Conservation (phyloP, 2,329 filamentous ascomycete species). For the Plenodomus tracheiphilus region DNA sequence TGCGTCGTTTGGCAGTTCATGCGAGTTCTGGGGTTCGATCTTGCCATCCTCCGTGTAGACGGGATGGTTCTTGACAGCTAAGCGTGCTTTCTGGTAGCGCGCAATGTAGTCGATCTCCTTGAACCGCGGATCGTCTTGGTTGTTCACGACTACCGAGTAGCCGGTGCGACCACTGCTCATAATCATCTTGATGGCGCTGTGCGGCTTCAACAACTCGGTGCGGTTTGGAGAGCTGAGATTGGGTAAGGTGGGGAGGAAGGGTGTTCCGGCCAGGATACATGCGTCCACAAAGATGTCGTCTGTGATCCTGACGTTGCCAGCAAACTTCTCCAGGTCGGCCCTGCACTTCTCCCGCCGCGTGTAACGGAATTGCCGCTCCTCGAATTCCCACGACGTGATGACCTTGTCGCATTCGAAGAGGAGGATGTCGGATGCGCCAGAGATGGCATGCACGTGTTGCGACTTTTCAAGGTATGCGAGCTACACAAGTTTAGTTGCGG, state of each 20-base stretch:
- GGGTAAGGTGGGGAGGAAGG: slow-evolving; percentile 78
- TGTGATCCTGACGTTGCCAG: slow-evolving; percentile 53
- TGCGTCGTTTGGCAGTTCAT: slow-evolving; percentile 77
- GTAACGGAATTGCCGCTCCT: slow-evolving; percentile 65
- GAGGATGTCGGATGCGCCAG: slow-evolving; percentile 82
- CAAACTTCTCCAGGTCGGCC: slow-evolving; percentile 58
- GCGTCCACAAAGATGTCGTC: slow-evolving; percentile 82
- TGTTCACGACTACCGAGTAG: slow-evolving; percentile 72
- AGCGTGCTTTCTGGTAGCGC: slow-evolving; percentile 81
- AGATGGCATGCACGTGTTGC: slow-evolving; percentile 67
- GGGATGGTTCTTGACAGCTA: slow-evolving; percentile 86
- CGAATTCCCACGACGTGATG: slow-evolving; percentile 71
- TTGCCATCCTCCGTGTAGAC: slow-evolving; percentile 77
- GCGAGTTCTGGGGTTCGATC: slow-evolving; percentile 72
- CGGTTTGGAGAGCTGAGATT: slow-evolving; percentile 66
- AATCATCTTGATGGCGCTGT: slow-evolving; percentile 78
- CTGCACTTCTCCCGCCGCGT: slow-evolving; percentile 70
- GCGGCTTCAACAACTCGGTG: slow-evolving; percentile 63
- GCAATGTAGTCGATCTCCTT: slow-evolving; percentile 77
- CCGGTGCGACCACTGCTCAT: slow-evolving; percentile 68
- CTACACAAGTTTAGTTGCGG: slow-evolving; percentile 48
- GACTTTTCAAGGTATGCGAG: slow-evolving; percentile 78
- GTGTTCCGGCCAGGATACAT: slow-evolving; percentile 79
- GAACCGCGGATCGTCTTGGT: slow-evolving; percentile 75
- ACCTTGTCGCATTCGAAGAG: slow-evolving; percentile 81